Percentiles rank a stretch among this genome's conserved stretches.
Conservation (phyloP, 2,329 filamentous ascomycete genomes). For the Ceratocystis eucalypticola region DNA sequence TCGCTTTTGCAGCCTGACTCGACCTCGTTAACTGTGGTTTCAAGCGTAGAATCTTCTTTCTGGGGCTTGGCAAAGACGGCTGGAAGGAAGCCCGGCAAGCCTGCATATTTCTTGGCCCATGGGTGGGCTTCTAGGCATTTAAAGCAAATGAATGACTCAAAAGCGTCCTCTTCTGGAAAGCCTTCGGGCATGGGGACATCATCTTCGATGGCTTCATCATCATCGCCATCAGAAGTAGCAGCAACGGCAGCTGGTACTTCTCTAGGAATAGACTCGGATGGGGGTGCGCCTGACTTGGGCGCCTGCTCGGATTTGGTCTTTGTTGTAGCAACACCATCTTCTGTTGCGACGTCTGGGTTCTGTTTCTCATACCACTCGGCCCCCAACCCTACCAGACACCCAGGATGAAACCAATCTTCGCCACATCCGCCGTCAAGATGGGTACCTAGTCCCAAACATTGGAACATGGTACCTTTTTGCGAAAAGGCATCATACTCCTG, state of each 20-base stretch:
- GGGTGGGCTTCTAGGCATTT: conserved; percentile 79
- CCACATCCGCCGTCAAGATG: conserved; percentile 77
- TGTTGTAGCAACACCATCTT: background rate
- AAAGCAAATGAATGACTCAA: conserved; percentile 85
- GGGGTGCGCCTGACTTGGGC: background rate
- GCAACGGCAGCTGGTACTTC: conserved; percentile 10
- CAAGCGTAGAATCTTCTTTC: conserved; percentile 13
- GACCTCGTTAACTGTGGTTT: conserved; percentile 16
- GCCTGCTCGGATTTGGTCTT: background rate
- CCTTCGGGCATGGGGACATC: conserved; percentile 64
- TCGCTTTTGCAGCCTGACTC: background rate
- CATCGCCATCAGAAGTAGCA: conserved; percentile 22
- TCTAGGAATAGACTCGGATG: background rate
- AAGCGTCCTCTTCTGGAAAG: conserved; percentile 79
- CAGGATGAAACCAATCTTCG: conserved; percentile 96
- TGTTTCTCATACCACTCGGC: conserved; percentile 53
- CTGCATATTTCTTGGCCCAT: conserved; percentile 85
- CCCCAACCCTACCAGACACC: conserved; percentile 71
- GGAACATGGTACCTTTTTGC: conserved; percentile 96
- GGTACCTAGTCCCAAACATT: conserved; percentile 76
- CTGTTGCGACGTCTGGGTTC: background rate
- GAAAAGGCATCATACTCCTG: conserved; percentile 77
- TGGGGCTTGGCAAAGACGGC: conserved; percentile 44
- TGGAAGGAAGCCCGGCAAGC: conserved; percentile 62
- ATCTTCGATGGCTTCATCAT: conserved; percentile 33